Conservation (phyloP, 2,329 filamentous ascomycete genomes). For the Paecilomyces sp. region DNA sequence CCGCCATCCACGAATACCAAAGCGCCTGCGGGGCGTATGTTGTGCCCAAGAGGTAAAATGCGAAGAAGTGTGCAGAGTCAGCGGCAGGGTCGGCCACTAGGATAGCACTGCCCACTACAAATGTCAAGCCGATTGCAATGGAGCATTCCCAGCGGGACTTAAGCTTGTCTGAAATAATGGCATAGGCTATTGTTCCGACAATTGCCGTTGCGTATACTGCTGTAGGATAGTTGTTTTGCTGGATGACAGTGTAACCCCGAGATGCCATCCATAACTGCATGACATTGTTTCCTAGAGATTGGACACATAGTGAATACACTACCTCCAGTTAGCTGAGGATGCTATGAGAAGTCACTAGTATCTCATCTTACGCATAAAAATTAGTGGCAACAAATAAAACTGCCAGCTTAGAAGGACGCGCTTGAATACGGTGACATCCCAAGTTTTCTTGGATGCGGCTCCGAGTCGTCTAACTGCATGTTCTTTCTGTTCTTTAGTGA, state of each 20-base stretch:
- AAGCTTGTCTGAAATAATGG: conserved; percentile 35
- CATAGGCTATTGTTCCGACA: conserved; percentile 35
- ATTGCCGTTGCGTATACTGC: conserved; percentile 37
- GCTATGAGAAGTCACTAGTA: neutral
- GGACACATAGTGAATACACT: conserved; percentile 39
- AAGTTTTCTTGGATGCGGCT: conserved; percentile 16
- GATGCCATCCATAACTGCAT: conserved; percentile 41
- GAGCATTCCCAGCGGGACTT: conserved; percentile 40
- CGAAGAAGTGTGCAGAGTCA: conserved; percentile 36
- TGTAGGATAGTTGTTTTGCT: conserved; percentile 42
- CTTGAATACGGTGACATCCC: conserved; percentile 23
- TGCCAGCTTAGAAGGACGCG: conserved; percentile 38
- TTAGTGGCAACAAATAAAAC: conserved; percentile 38
- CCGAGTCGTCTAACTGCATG: conserved; percentile 32
- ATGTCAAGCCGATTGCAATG: conserved; percentile 36
- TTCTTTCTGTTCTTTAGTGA: conserved; percentile 24
- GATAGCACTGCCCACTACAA: conserved; percentile 34
- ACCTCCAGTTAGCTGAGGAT: neutral
- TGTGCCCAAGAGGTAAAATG: conserved; percentile 39
- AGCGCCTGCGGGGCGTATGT: conserved; percentile 41
- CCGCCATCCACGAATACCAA: conserved; percentile 44
- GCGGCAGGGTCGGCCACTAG: conserved; percentile 25
- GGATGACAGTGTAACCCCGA: conserved; percentile 35
- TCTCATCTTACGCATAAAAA: conserved; percentile 37
- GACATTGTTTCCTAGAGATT: conserved; percentile 39